Base-by-base conservation (phyloP, 345 rosid species). In the Aurinia saxatilis region DNA sequence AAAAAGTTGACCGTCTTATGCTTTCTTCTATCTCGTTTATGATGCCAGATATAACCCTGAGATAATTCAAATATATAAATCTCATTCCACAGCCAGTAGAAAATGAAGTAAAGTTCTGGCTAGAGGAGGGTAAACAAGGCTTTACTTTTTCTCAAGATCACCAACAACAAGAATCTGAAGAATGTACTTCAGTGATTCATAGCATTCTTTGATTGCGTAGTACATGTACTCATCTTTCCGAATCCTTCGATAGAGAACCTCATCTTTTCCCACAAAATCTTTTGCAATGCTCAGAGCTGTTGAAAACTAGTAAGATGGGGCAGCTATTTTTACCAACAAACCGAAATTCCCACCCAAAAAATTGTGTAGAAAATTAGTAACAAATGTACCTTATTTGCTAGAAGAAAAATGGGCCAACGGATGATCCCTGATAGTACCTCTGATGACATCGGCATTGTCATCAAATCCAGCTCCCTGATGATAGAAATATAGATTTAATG, bases 401-500 rank as follows among this genome's bases (percentile, higher is more conserved):
- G 82, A 67, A 92, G 95, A 73, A 92, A 92, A 68, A 92, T 81
- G 11, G 98, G 98, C 98, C 98, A 92, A 39, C 80, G 82, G 70
- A 92, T 71, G 54, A 77, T 77, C 71, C 81, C 93, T 21, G 76
- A 72, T 49, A 82, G 69, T 59, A 84, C 71, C 71, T 90, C 88
- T 36, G 84, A 62, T 25, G 91, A 75, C 80, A 82, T 77, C 10
- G 93, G 87, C 49, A 92, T 92, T 5, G 63, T 78, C 98, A 92
- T 92, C 78, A 89, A 76, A 76, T 82, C 89, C 79, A 92, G 66
- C 67, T 92, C 98, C 84, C 98, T 92, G 79, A 69, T 27, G 49
- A 66, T 34, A 49, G 6, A 63, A 19, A 57, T 36, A 18, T 18
- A 57, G 52, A 49, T 5, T 62, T 35, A 63, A 13, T 11, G 50